phyloP scores from a whole-genome alignment of 2,329 filamentous ascomycete genomes.

The Scedosporium minutisporum region DNA sequence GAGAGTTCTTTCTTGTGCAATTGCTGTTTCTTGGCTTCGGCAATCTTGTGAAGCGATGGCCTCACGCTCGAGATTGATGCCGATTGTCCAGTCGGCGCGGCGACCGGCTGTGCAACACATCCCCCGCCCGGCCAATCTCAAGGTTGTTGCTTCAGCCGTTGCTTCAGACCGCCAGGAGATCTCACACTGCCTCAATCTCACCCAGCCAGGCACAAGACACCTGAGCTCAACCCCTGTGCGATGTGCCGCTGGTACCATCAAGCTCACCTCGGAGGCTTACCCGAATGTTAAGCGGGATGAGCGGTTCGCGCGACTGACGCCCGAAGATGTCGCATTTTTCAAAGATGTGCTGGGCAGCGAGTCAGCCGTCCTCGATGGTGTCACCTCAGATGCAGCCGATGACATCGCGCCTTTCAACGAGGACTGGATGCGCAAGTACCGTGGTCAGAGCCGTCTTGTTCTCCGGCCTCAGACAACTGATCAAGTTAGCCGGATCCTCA shows the following conservation, averaged over 20 bases:
- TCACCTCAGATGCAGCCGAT: constrained; percentile 61
- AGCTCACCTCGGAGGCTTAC: constrained; percentile 79
- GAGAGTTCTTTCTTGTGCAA: neutral
- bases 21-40: neutral
- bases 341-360: constrained; percentile 67
- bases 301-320: constrained; percentile 63
- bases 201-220: neutral
- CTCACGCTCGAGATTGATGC: constrained; percentile 11
- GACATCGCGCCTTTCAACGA: constrained; percentile 89
- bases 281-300: constrained; percentile 72
- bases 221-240: constrained; percentile 6
- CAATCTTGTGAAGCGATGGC: constrained; percentile 8
- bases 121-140: constrained; percentile 1
- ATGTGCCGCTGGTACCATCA: constrained; percentile 24
- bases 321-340: constrained; percentile 77
- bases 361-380: constrained; percentile 75
- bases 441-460: constrained; percentile 78
- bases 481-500: constrained; percentile 81
- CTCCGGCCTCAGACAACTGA: constrained; percentile 76
- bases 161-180: neutral
- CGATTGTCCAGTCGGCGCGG: constrained; percentile 11
- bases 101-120: constrained; percentile 10
- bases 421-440: constrained; percentile 99
- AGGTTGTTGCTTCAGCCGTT: neutral
- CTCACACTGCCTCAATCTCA: neutral